Evolutionary conservation across 163 green algal genomes (phyloP), one percentile per base, ranked within the genome.

Genomic region (Scenedesmus sp.): DNA sequence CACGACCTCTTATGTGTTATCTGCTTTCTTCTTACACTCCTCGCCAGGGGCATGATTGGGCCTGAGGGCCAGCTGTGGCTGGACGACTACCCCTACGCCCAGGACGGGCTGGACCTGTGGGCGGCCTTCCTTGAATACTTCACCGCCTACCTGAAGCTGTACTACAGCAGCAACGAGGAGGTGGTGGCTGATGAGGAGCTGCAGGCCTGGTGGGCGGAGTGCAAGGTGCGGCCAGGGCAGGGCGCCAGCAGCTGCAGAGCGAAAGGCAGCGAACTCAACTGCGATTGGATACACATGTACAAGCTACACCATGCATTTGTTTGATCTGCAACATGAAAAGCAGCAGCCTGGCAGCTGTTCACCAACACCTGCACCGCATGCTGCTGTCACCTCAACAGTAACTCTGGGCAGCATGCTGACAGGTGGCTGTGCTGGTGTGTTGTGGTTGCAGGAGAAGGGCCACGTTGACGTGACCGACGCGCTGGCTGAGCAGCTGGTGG

Each of bases 61-160:
- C 15, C 56, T 0, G n/a, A 79, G 16, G 86, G 87, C 79, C 82
- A 87, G 65, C 70, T 78, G 40, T 89, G 61, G 83, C 13, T 93
- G 43, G 33, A 65, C 7, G 87, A 96, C 90, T 96, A 95, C 93
- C 94, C 92, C 16, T 96, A 93, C 70, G 93, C 92, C 12, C 49
- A 93, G 16, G 93, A 96, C 46, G 93, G 91, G 59, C 24, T 95
- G 90, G 43, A 84, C 53, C 35, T 95, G 10, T 95, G 92, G 93
- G 76, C 86, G 16, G 93, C 90, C 7, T 78, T 94, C 30, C 43
- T 86, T 2, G 42, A 70, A 2, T 95, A 90, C 43, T 91, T 92
- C 43, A 49, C 35, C 0, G 43, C 4, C n/a, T 95, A 96, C 92
- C 72, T 96, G 40, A 10, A 22, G 9, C 42, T 94, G 43, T 95